These are phyloP conservation scores for Phytophthora ramorum DNA, from an alignment of 352 stramenopile species.

Conservation along the genomic window DNA sequence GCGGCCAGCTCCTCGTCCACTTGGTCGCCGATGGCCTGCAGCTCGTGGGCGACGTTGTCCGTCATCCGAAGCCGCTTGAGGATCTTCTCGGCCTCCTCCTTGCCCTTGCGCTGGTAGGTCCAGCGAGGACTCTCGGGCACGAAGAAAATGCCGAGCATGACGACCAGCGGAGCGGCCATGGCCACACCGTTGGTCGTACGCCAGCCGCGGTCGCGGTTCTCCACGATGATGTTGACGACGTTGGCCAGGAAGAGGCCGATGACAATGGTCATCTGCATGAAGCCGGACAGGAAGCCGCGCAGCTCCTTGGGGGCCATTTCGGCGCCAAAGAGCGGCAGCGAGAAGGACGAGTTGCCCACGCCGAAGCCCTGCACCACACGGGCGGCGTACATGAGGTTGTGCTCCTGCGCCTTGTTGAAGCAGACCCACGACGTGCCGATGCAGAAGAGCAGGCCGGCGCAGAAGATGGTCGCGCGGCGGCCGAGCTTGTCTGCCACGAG, in stretches of 20 bases:
- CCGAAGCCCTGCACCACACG: constrained; percentile 32
- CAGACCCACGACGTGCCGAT: constrained; percentile 32
- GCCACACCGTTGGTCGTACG: constrained; percentile 35
- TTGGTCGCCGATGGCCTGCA: constrained; percentile 46
- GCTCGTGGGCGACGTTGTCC: constrained; percentile 32
- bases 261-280: constrained; percentile 38
- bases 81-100: constrained; percentile 26
- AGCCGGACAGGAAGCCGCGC: constrained; percentile 15
- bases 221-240: constrained; percentile 38
- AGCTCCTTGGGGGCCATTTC: constrained; percentile 25
- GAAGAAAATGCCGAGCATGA: constrained; percentile 26
- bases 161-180: constrained; percentile 16
- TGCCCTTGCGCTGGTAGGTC: constrained; percentile 24
- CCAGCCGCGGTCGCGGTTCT: constrained; percentile 34
- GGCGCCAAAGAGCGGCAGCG: constrained; percentile 19
- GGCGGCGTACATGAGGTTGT: constrained; percentile 20
- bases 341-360: constrained; percentile 30
- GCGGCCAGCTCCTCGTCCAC: constrained; percentile 29
- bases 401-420: constrained; percentile 23
- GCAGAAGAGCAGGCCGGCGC: constrained; percentile 33
- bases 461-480: constrained; percentile 35
- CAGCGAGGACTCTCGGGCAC: constrained; percentile 24
- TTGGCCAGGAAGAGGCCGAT: constrained; percentile 42
- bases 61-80: constrained; percentile 37
- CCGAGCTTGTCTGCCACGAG: constrained; percentile 27